Percentiles rank a stretch among this genome's conserved stretches.
These are phyloP conservation scores for Melastoma candidum DNA, from an alignment of 441 rosid genomes.

Conservation along the genomic window DNA sequence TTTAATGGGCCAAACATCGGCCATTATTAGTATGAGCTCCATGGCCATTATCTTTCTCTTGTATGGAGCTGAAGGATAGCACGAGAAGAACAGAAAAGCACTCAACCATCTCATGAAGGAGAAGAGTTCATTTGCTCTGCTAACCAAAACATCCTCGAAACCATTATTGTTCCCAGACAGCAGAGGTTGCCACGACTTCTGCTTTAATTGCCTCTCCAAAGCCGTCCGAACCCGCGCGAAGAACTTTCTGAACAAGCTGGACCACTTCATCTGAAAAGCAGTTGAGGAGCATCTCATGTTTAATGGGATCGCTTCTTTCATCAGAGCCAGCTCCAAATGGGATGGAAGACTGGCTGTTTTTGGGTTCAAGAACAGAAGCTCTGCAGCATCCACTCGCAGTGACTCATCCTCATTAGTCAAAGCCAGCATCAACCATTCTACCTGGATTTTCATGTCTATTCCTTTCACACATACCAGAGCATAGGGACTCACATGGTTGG, in stretches of 20 bases:
- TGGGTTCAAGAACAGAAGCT: constrained; percentile 83
- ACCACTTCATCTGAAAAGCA: constrained; percentile 99
- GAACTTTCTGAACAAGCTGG: constrained; percentile 84
- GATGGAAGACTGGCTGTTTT: constrained; percentile 88
- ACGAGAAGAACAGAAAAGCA: constrained; percentile 72
- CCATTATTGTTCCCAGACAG: constrained; percentile 18
- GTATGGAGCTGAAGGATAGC: constrained; percentile 98
- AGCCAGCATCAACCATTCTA: constrained; percentile 82
- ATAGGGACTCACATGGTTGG: constrained; percentile 24
- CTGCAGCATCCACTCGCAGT: constrained; percentile 93
- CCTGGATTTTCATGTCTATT: constrained; percentile 51
- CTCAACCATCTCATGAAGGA: constrained; percentile 90
- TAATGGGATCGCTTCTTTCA: constrained; percentile 78
- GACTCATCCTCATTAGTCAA: constrained; percentile 86
- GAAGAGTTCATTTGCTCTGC: constrained; percentile 67
- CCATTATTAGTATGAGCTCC: constrained; percentile 78
- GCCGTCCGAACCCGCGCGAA: constrained; percentile 86
- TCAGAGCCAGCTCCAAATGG: constrained; percentile 60
- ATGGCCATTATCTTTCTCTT: constrained; percentile 95
- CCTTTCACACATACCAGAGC: constrained; percentile 66
- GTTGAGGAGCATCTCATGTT: constrained; percentile 97
- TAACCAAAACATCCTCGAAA: constrained; percentile 26
- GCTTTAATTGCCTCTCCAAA: constrained; percentile 84
- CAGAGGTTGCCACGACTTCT: constrained; percentile 55
- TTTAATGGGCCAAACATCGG: constrained; percentile 70